Evolutionary conservation across 2,329 filamentous ascomycete species (phyloP), one percentile per base, ranked within the genome.

Genomic region (Myriosclerotinia duriaeana): DNA sequence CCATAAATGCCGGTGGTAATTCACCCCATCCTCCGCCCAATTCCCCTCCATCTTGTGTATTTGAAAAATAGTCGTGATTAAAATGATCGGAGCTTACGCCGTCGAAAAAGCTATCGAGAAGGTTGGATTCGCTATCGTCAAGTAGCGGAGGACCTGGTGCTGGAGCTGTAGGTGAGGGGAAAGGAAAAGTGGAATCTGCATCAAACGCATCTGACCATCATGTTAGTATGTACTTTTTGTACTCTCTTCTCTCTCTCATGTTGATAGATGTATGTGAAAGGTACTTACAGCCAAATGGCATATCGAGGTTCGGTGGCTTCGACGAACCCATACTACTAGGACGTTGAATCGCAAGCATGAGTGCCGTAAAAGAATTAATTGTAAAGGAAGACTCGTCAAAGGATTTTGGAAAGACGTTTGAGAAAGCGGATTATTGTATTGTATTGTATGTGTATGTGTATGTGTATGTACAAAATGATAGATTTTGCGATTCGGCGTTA

Each of bases 271-370:
- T 15, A 58, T 42, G 20, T 15, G 15, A 40, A 26, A 34, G 34
- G 62, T 56, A 84, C 87, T 72, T 82, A 90, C 88, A 90, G 74
- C 88, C 88, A 82, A 90, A 90, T 48, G 86, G 85, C 75, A 85
- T 79, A 70, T 84, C 81, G 66, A 81, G 78, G 73, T 85, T 81
- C 73, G 83, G 80, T 76, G 82, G 81, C 78, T 83, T 83, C 78
- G 80, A 82, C 78, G 84, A 84, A 82, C 80, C 83, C 85, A 87
- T 87, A 76, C 79, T 87, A 76, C 79, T 84, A 76, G 69, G 81
- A 81, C 78, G 81, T 76, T 83, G 81, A 78, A 84, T 77, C 73
- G 81, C 83, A 74, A 85, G 83, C 84, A 87, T 87, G 81, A 77
- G 63, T 52, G 48, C 46, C 48, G 53, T 11, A 36, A 48, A 34